A percentile compares a stretch with the other conserved stretches of the same genome.
These are phyloP conservation scores for Nitzschia inconspicua DNA, from an alignment of 108 stramenopile genomes.

Conservation along the genomic window DNA sequence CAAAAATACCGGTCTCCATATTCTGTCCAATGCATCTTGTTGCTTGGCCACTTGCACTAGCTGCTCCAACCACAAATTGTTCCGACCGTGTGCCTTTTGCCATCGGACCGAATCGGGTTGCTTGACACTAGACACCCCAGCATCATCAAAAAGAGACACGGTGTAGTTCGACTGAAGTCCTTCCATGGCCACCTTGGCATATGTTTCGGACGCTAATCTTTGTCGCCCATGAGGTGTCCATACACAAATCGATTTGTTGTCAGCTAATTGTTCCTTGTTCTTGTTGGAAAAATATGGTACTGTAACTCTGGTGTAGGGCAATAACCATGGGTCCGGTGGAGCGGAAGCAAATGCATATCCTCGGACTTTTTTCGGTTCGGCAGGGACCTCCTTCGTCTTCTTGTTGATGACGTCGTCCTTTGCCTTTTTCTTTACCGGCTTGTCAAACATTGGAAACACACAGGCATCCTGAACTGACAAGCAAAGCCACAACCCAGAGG, in stretches of 20 bases:
- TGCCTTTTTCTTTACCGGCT: not conserved
- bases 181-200: slow-evolving; percentile 34
- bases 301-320: slow-evolving; percentile 49
- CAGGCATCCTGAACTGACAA: slow-evolving; percentile 74
- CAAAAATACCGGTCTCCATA: slow-evolving; percentile 27
- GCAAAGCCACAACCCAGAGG: slow-evolving; percentile 50
- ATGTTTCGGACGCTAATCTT: slow-evolving; percentile 48
- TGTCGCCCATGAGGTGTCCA: slow-evolving; percentile 78
- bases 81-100: slow-evolving; percentile 19
- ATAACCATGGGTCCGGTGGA: slow-evolving; percentile 43
- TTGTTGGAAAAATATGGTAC: slow-evolving; percentile 59
- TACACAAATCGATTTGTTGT: slow-evolving; percentile 43
- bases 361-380: slow-evolving; percentile 17
- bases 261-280: slow-evolving; percentile 13
- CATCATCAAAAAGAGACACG: slow-evolving; percentile 35
- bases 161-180: slow-evolving; percentile 23
- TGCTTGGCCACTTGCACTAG: not conserved
- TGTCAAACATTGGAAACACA: slow-evolving; percentile 37
- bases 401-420: slow-evolving; percentile 24
- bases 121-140: no score
- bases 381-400: slow-evolving; percentile 7
- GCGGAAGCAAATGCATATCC: slow-evolving; percentile 60
- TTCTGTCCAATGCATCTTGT: not conserved
- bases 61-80: slow-evolving; percentile 22
- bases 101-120: slow-evolving; percentile 4